Base-by-base conservation (phyloP, 768 basidiomycete genomes). In the Podaxis carcinomalis region DNA sequence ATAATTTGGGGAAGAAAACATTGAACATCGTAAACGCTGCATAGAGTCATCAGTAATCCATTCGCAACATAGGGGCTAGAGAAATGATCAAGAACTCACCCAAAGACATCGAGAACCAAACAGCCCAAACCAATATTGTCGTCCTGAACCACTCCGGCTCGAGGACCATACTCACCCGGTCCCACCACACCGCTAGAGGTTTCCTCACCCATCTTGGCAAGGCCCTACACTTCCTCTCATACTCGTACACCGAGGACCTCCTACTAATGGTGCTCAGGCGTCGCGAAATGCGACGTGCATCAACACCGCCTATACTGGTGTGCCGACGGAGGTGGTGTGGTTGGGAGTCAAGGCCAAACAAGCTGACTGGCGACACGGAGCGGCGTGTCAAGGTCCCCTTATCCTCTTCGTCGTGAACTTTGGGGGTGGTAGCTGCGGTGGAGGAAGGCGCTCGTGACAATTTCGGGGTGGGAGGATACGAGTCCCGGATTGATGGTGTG, bases 1-100 rank as follows among this genome's bases (percentile, higher is more conserved):
- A 74, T 10, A 95, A 76, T 68, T 92, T 95, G 0, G 94, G 94
- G 19, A 95, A 80, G 69, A 85, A 96, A 27, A 94, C 92, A 68
- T 95, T 96, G 73, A 96, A 95, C 87, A 96, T 93, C 1, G 92
- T 94, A 67, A 87, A 93, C 0, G 85, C 90, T 91, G 59, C 21
- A 57, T 46, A 58, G 21, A 50, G 49, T 16, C n/a, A 25, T 21
- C 28, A 25, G 40, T 3, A 7, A 63, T 44, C 42, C 14, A 23
- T 13, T 7, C 14, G 1, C 40, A 13, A 28, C n/a, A 23, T 25
- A 54, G 39, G 25, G 40, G 27, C 51, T 44, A 32, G 21, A 46
- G 51, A 46, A 50, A 57, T 13, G n/a, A 44, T 13, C 50, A 47
- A 58, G 37, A 11, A 68, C 86, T 56, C 63, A 89, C 92, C 93